Conservation (phyloP, 2,329 filamentous ascomycete genomes). For the Aspergillus candidus region DNA sequence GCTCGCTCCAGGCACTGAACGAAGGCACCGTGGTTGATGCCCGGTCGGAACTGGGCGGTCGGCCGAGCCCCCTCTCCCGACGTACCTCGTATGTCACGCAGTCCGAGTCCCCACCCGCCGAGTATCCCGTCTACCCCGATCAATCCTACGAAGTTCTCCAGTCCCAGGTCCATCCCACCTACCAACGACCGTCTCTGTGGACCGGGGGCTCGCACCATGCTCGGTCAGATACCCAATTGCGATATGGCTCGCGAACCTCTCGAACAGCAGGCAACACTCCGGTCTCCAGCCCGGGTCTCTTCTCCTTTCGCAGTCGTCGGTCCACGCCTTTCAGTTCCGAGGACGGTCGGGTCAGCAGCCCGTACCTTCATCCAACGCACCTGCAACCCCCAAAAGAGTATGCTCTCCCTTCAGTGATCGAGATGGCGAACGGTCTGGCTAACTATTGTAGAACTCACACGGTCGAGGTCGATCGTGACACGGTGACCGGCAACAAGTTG, state of each 20-base stretch:
- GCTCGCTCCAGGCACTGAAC: conserved; percentile 38
- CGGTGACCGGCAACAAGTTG: conserved; percentile 82
- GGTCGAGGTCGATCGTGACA: conserved; percentile 83
- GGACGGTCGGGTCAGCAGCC: conserved; percentile 44
- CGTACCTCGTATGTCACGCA: conserved; percentile 24
- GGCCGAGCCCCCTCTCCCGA: conserved; percentile 20
- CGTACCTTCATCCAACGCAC: conserved; percentile 65
- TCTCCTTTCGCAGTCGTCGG: conserved; percentile 31
- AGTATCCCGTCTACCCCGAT: conserved; percentile 43
- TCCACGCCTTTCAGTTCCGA: conserved; percentile 31
- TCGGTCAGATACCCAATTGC: conserved; percentile 23
- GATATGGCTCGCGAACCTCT: conserved; percentile 21
- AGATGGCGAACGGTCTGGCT: background rate
- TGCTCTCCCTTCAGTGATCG: conserved; percentile 31
- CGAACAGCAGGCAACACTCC: conserved; percentile 45
- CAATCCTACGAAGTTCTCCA: conserved; percentile 45
- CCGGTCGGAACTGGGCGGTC: conserved; percentile 25
- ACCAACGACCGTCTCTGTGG: conserved; percentile 34
- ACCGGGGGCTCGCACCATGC: conserved; percentile 41
- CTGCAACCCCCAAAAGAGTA: conserved; percentile 71
- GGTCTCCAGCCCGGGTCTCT: conserved; percentile 43
- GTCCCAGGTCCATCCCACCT: conserved; percentile 37
- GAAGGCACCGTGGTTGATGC: conserved; percentile 33
- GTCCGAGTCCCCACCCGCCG: conserved; percentile 20
- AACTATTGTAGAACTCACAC: conserved; percentile 64